These are phyloP conservation scores for Trypanosoma caninum DNA, from an alignment of 208 protist species.

Conservation along the genomic window DNA sequence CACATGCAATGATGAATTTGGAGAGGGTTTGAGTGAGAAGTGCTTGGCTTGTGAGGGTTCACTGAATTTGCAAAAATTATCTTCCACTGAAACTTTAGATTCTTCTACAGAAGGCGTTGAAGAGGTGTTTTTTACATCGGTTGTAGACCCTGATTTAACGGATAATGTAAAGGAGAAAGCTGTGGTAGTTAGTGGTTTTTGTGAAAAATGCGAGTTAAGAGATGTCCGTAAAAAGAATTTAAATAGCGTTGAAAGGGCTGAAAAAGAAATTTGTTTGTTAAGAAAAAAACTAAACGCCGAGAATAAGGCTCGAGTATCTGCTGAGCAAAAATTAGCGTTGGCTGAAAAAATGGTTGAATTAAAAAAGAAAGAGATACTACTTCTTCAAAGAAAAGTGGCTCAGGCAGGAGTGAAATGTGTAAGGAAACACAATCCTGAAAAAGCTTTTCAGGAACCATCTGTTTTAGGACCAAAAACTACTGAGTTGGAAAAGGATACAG, in stretches of 20 bases:
- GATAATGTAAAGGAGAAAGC: too few relatives aligned
- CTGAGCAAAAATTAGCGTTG: slow-evolving; percentile 28
- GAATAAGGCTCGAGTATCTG: not conserved
- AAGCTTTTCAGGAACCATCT: slow-evolving; percentile 6
- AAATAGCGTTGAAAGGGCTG: slow-evolving; percentile 2
- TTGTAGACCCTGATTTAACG: too few relatives aligned
- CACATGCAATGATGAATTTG: too few relatives aligned
- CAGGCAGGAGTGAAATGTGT: slow-evolving; percentile 3
- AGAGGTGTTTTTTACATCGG: too few relatives aligned
- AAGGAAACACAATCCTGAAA: slow-evolving; percentile 5
- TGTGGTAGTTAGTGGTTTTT: too few relatives aligned
- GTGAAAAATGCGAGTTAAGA: not conserved
- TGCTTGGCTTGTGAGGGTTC: too few relatives aligned
- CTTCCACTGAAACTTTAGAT: too few relatives aligned
- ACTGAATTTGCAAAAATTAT: too few relatives aligned
- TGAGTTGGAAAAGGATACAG: not conserved
- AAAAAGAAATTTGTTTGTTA: slow-evolving; percentile 5
- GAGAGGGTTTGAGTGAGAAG: too few relatives aligned
- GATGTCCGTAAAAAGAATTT: not conserved
- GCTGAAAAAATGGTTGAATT: slow-evolving; percentile 28
- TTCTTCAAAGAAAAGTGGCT: slow-evolving; percentile 32
- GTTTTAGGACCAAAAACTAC: slow-evolving; percentile 9
- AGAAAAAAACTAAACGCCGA: slow-evolving; percentile 15
- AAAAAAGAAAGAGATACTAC: slow-evolving; percentile 41
- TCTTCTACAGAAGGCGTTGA: too few relatives aligned